phyloP scores from a whole-genome alignment of 148 eudicot species.

The Nyssa sinensis region DNA sequence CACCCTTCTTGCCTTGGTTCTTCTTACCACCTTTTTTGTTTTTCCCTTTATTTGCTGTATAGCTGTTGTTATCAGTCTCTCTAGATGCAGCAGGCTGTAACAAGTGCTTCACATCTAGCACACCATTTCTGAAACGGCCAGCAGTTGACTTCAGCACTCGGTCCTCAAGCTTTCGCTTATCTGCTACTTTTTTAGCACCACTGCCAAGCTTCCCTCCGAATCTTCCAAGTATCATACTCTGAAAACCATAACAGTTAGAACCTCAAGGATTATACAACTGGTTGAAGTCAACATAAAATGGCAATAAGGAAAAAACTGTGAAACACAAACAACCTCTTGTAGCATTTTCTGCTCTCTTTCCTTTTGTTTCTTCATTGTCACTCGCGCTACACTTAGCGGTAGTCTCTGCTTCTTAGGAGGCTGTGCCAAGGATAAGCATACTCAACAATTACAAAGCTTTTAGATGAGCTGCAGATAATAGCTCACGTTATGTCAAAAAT shows the following conservation, averaged over 20 bases:
- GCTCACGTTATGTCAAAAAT: neutral
- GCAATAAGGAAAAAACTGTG: neutral
- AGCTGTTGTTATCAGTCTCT: slow-evolving; percentile 24
- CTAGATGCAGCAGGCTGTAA: slow-evolving; percentile 35
- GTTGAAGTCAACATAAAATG: neutral
- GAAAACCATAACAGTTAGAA: slow-evolving; percentile 15
- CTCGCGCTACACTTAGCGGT: slow-evolving; percentile 72
- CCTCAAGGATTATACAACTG: neutral
- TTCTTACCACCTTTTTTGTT: slow-evolving; percentile 50
- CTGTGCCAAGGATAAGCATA: slow-evolving; percentile 27
- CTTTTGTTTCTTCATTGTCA: slow-evolving; percentile 85
- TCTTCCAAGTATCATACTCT: slow-evolving; percentile 58
- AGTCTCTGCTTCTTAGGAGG: slow-evolving; percentile 76
- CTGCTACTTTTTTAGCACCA: slow-evolving; percentile 29
- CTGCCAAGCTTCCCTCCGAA: slow-evolving; percentile 36
- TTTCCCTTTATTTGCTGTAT: slow-evolving; percentile 30
- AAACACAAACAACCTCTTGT: slow-evolving; percentile 47
- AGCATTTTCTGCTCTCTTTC: slow-evolving; percentile 60
- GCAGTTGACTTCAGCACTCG: slow-evolving; percentile 62
- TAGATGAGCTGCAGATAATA: neutral
- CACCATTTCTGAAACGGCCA: slow-evolving; percentile 75
- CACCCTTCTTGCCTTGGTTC: slow-evolving; percentile 63
- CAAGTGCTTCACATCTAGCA: slow-evolving; percentile 71
- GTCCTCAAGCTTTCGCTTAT: slow-evolving; percentile 50
- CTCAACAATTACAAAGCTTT: neutral